These are phyloP conservation scores for Naganishia albida DNA, from an alignment of 1,284 basidiomycete genomes.

Conservation along the genomic window DNA sequence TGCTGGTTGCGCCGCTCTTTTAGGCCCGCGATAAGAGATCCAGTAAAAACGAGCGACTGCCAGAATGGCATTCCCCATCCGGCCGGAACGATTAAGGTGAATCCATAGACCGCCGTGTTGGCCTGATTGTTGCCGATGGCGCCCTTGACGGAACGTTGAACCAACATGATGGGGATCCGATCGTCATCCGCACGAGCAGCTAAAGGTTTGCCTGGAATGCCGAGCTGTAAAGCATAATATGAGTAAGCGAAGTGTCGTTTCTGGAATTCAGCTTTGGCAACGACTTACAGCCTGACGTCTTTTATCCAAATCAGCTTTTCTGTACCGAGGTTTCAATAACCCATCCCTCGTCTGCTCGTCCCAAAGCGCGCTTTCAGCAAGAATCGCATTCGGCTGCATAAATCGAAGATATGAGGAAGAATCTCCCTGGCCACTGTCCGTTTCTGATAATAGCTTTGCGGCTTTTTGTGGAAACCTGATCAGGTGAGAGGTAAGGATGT, in stretches of 20 bases:
- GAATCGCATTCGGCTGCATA: constrained; percentile 61
- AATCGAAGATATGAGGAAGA: constrained; percentile 11
- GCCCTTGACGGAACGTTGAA: constrained; percentile 68
- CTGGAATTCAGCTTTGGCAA: background rate
- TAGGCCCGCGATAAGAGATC: constrained; percentile 76
- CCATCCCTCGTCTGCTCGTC: constrained; percentile 60
- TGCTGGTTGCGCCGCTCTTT: constrained; percentile 71
- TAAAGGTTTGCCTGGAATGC: constrained; percentile 73
- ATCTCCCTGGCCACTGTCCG: constrained; percentile 16
- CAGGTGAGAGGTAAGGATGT: background rate
- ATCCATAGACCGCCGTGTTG: constrained; percentile 65
- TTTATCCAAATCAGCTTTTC: constrained; percentile 80
- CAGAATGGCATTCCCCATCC: constrained; percentile 89
- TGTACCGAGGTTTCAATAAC: constrained; percentile 67
- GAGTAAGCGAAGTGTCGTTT: background rate
- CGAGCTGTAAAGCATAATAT: constrained; percentile 57
- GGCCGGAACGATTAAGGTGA: constrained; percentile 76
- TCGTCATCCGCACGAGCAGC: constrained; percentile 70
- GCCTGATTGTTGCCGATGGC: constrained; percentile 40
- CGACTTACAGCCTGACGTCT: constrained; percentile 66
- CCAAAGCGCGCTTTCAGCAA: constrained; percentile 74
- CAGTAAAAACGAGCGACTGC: constrained; percentile 73
- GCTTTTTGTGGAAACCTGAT: constrained; percentile 77
- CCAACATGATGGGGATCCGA: constrained; percentile 74
- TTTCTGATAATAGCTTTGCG: constrained; percentile 55